phyloP scores from a whole-genome alignment of 345 rosid genomes.

The Lepidium didymum region DNA sequence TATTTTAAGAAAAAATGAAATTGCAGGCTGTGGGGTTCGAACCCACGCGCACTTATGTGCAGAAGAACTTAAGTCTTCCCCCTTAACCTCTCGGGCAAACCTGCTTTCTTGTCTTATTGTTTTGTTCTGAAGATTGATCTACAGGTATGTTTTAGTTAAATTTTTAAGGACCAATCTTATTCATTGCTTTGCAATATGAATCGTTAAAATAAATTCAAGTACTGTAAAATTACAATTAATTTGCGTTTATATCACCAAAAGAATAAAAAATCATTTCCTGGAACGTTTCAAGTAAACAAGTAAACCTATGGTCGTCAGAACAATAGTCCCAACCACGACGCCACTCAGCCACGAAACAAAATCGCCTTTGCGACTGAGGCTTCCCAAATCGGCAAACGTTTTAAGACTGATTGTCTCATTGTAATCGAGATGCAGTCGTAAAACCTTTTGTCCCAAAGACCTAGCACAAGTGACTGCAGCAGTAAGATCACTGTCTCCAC shows the following conservation, averaged over 20 bases:
- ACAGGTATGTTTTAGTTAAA: neutral
- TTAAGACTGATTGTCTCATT: neutral
- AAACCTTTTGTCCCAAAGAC: slow-evolving; percentile 47
- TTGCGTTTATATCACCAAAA: neutral
- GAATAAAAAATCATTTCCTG: slow-evolving; percentile 16
- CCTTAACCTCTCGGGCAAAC: slow-evolving; percentile 97
- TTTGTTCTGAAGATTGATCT: too few relatives aligned
- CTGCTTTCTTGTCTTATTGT: slow-evolving; percentile 19
- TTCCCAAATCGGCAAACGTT: neutral
- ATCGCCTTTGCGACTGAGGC: neutral
- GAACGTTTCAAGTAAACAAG: slow-evolving; percentile 25
- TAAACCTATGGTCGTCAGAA: slow-evolving; percentile 11
- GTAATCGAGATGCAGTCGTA: slow-evolving; percentile 20
- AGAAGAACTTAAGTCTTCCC: slow-evolving; percentile 93
- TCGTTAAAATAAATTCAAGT: neutral
- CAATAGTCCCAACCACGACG: slow-evolving; percentile 12
- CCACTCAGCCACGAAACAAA: slow-evolving; percentile 14
- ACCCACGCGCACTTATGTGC: slow-evolving; percentile 92
- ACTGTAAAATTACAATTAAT: neutral
- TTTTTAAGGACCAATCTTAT: neutral
- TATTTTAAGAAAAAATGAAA: too few relatives aligned
- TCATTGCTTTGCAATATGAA: neutral
- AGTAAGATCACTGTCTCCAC: slow-evolving; percentile 67
- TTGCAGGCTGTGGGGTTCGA: slow-evolving; percentile 90
- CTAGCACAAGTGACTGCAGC: slow-evolving; percentile 60